Percentiles rank a stretch among this genome's conserved stretches.
These are phyloP conservation scores for Phaeolepiota aurea DNA, from an alignment of 768 basidiomycete species.

Conservation along the genomic window DNA sequence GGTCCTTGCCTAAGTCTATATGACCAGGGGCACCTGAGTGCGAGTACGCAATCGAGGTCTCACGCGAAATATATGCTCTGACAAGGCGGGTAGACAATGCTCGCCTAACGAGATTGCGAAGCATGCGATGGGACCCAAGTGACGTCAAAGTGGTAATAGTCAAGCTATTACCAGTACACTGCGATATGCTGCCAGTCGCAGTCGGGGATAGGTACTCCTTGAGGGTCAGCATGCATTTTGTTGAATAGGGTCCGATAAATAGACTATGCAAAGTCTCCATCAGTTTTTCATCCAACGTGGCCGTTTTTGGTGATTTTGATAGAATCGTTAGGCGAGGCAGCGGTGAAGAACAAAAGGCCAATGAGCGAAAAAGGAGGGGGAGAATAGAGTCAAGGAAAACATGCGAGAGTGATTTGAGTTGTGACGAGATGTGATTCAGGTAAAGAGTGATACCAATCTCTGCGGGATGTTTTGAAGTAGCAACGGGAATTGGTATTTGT, in stretches of 20 bases:
- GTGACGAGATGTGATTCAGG: constrained; percentile 52
- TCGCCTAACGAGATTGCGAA: constrained; percentile 57
- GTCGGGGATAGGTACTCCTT: constrained; percentile 51
- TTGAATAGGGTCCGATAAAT: constrained; percentile 57
- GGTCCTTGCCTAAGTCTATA: constrained; percentile 50
- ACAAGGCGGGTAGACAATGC: constrained; percentile 56
- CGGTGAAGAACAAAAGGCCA: constrained; percentile 57
- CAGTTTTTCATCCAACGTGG: constrained; percentile 44
- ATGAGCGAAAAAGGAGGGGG: constrained; percentile 65
- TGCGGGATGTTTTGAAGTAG: constrained; percentile 37
- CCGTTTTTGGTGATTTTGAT: constrained; percentile 23
- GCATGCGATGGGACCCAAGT: constrained; percentile 52
- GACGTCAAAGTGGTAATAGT: constrained; percentile 31
- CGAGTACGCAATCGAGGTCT: constrained; percentile 43
- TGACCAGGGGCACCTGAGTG: constrained; percentile 52
- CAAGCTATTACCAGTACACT: not conserved
- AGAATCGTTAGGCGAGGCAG: constrained; percentile 61
- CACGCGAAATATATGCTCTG: constrained; percentile 53
- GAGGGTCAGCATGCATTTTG: constrained; percentile 56
- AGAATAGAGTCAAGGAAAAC: constrained; percentile 46
- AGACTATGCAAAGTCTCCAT: constrained; percentile 48
- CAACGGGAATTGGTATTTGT: constrained; percentile 8
- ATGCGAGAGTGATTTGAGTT: constrained; percentile 52
- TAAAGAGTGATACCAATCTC: constrained; percentile 59
- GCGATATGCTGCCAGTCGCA: constrained; percentile 3